These are phyloP conservation scores for Torulaspora maleeae DNA, from an alignment of 805 yeast genomes.

Conservation along the genomic window DNA sequence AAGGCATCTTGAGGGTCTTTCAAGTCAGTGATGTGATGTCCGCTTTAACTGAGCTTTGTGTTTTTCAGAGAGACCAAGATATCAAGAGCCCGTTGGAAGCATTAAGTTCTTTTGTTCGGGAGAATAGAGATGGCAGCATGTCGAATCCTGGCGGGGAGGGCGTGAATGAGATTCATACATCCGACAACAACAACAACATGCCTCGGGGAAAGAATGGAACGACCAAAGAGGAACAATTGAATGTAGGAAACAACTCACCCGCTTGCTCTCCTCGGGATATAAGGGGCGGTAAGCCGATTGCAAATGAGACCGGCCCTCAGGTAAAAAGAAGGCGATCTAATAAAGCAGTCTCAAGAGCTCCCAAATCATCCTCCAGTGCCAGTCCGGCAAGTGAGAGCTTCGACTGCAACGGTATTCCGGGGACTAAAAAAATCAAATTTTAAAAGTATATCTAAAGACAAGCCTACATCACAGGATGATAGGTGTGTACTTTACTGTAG, in stretches of 20 bases:
- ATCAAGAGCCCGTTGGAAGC: constrained; percentile 53
- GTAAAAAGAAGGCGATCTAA: constrained; percentile 8
- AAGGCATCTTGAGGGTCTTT: constrained; percentile 60
- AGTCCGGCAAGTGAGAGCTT: constrained; percentile 6
- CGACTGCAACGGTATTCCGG: constrained; percentile 13
- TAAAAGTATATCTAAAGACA: neutral
- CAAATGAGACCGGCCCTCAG: neutral
- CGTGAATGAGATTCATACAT: neutral
- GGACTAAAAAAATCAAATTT: constrained; percentile 15
- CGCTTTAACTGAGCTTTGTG: constrained; percentile 60
- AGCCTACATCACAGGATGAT: neutral
- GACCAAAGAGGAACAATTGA: neutral
- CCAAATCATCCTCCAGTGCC: constrained; percentile 6
- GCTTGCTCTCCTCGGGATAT: constrained; percentile 7
- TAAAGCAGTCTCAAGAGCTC: constrained; percentile 1
- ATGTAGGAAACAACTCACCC: constrained; percentile 7
- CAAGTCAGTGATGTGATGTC: constrained; percentile 79
- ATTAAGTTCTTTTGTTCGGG: constrained; percentile 40
- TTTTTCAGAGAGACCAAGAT: constrained; percentile 46
- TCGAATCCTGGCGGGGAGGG: neutral
- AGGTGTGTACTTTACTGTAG: neutral
- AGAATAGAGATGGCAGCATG: constrained; percentile 1
- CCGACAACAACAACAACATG: neutral
- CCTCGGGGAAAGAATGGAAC: neutral
- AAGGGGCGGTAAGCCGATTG: neutral